Evolutionary conservation across 352 stramenopile genomes (phyloP), one percentile per base, ranked within the genome.

Genomic region (Aphanomyces astaci): DNA sequence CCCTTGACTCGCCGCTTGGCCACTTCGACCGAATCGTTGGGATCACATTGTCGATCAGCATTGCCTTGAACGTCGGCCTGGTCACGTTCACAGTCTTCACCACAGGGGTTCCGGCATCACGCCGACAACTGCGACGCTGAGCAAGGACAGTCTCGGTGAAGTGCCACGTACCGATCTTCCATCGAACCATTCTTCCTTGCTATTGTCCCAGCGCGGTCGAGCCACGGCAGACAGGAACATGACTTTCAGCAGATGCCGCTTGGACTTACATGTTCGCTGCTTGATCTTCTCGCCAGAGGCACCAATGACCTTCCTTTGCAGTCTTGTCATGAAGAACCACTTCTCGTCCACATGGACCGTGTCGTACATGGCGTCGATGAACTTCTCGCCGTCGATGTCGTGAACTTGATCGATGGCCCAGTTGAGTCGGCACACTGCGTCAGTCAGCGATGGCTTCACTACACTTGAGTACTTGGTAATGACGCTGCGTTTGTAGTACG

Each of bases 141-240:
- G 70, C 63, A 15, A 51, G 32, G 3, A 71, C 73, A 19, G 55
- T 53, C 25, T 68, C n/a, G 11, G 66, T 71, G 39, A 75, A 77
- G 31, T 39, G 65, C 51, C 51, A 57, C 7, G 24, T 36, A 25
- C 51, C 51, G 3, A 57, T 33, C 51, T 57, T 57, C 24, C 51
- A 32, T 57, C 51, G 27, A 57, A 57, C 22, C 13, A 36, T 17
- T 36, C 24, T 7, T 57, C 10, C 19, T 17, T n/a, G 19, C 9
- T 32, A 25, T 57, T 19, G 51, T 57, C 51, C 24, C 13, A 36
- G 7, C 51, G 51, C 51, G 51, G 51, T 19, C 51, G 51, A 5
- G 51, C 25, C 22, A 57, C 51, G 7, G 51, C 25, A 10, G 27
- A 57, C 24, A 57, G 15, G 32, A 57, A 57, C 51, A 57, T 57